phyloP scores from a whole-genome alignment of 1,284 basidiomycete genomes.

The Ganoderma lingzhi region DNA sequence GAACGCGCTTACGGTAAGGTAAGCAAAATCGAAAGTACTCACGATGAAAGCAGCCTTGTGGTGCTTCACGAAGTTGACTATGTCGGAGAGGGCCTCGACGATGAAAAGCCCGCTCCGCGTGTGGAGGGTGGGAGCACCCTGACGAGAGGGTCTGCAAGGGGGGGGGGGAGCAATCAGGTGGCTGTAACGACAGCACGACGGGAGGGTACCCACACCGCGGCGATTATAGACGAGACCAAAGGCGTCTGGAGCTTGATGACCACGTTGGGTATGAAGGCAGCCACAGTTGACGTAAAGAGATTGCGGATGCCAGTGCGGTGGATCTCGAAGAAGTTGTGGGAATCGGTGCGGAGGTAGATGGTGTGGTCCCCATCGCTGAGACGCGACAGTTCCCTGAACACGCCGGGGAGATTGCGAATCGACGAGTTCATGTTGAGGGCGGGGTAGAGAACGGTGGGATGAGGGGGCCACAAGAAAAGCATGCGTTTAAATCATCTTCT shows the following conservation, averaged over 20 bases:
- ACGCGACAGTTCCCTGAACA: constrained; percentile 12
- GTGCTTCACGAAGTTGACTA: constrained; percentile 15
- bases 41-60: constrained; percentile 15
- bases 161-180: constrained; percentile 5
- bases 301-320: not conserved
- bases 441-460: constrained; percentile 11
- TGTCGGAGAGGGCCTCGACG: constrained; percentile 13
- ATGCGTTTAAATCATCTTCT: constrained; percentile 25
- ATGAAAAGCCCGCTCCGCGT: constrained; percentile 10
- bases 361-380: constrained; percentile 16
- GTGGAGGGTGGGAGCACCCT: constrained; percentile 6
- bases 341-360: constrained; percentile 17
- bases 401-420: not conserved
- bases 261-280: constrained; percentile 20
- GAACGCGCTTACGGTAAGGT: not conserved
- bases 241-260: constrained; percentile 22
- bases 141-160: constrained; percentile 9
- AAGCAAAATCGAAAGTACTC: not conserved
- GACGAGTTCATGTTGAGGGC: constrained; percentile 11
- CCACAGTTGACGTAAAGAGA: constrained; percentile 17
- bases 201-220: constrained; percentile 14
- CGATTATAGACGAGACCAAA: constrained; percentile 12
- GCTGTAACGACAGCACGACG: not conserved
- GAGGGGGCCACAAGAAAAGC: constrained; percentile 2
- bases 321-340: constrained; percentile 11